These are phyloP conservation scores for Colletotrichum graminicola DNA, from an alignment of 2,329 filamentous ascomycete genomes.

Conservation along the genomic window DNA sequence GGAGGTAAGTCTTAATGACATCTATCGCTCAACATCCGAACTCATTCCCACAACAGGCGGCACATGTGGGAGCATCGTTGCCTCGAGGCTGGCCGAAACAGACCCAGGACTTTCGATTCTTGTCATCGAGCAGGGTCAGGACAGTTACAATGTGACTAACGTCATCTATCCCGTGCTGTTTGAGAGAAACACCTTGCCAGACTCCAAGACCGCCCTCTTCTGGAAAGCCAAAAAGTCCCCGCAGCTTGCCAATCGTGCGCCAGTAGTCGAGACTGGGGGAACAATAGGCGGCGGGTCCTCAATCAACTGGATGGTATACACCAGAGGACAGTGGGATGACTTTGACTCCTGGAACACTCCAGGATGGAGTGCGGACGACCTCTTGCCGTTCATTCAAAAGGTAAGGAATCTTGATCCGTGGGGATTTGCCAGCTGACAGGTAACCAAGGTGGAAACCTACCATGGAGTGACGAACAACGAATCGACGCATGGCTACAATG, in stretches of 20 bases:
- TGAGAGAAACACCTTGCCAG: slow-evolving; percentile 28
- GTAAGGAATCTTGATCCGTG: slow-evolving; percentile 16
- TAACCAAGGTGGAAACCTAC: slow-evolving; percentile 60
- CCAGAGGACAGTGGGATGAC: slow-evolving; percentile 49
- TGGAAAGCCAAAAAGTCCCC: slow-evolving; percentile 45
- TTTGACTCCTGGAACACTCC: slow-evolving; percentile 51
- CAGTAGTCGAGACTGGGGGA: slow-evolving; percentile 46
- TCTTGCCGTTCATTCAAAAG: slow-evolving; percentile 51
- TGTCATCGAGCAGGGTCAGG: slow-evolving; percentile 47
- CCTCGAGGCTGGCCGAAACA: slow-evolving; percentile 46
- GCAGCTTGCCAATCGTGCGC: slow-evolving; percentile 45
- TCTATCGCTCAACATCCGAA: not conserved
- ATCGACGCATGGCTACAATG: slow-evolving; percentile 58
- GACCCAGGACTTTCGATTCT: slow-evolving; percentile 47
- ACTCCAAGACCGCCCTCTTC: slow-evolving; percentile 42
- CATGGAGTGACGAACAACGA: slow-evolving; percentile 55
- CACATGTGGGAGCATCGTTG: slow-evolving; percentile 47
- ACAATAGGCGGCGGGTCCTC: slow-evolving; percentile 51
- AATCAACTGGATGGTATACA: slow-evolving; percentile 52
- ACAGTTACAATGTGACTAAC: slow-evolving; percentile 46
- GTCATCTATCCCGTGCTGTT: slow-evolving; percentile 46
- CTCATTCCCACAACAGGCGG: slow-evolving; percentile 45
- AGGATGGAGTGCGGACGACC: slow-evolving; percentile 51
- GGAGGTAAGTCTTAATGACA: slow-evolving; percentile 52
- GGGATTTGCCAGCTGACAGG: not conserved